Conservation (phyloP, 345 rosid species). For the Citrus sp. region DNA sequence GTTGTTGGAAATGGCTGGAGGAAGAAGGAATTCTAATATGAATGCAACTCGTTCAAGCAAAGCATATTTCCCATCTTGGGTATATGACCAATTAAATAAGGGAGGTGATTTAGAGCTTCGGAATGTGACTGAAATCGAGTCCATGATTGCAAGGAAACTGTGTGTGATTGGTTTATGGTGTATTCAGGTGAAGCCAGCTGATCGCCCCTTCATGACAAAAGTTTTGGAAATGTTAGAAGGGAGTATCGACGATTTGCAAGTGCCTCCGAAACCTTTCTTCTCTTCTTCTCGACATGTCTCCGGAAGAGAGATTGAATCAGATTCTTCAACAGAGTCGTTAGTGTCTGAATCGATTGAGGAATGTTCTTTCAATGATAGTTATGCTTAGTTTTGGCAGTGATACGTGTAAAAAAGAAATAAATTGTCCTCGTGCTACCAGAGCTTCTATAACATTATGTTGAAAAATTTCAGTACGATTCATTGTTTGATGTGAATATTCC, state of each 20-base stretch:
- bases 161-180: constrained; percentile 39
- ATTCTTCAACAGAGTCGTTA: background rate
- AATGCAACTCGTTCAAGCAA: constrained; percentile 7
- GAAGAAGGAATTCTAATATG: background rate
- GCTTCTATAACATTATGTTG: too few species aligned
- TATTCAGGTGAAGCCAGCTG: constrained; percentile 26
- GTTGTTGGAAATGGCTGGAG: constrained; percentile 15
- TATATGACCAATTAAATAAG: constrained; percentile 16
- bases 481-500: too few species aligned
- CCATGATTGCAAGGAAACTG: constrained; percentile 25
- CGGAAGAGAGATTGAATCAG: background rate
- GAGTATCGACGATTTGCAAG: constrained; percentile 16
- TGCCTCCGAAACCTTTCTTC: constrained; percentile 31
- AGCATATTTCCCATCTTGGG: constrained; percentile 18
- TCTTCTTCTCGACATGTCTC: constrained; percentile 14
- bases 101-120: constrained; percentile 24
- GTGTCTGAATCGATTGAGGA: background rate
- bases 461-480: too few species aligned
- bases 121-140: constrained; percentile 14
- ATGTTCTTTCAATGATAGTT: background rate
- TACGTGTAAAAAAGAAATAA: background rate
- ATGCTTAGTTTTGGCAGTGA: background rate
- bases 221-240: constrained; percentile 38
- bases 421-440: too few species aligned
- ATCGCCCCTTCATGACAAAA: constrained; percentile 35